Evolutionary conservation across 805 yeast species (phyloP), one percentile per base, ranked within the genome.

Genomic region (Pichia kluyveri): DNA sequence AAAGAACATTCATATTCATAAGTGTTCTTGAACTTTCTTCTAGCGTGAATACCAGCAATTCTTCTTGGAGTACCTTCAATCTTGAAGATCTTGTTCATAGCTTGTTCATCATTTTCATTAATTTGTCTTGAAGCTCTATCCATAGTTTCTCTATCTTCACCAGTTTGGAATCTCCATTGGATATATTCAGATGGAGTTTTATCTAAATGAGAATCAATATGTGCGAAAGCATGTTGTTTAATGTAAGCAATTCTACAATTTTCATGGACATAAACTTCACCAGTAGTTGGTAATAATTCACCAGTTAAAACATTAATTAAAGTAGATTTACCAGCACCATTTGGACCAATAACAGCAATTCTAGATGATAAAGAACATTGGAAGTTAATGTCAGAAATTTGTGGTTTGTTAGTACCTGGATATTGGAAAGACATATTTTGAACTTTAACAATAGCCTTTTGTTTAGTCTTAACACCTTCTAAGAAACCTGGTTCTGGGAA

Each of bases 91-190:
- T 91, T 93, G 90, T 93, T 89, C 99, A 93, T 93, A 70, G 95
- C 87, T 74, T 83, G 80, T 80, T 90, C 97, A 77, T 93, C 99
- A 64, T 79, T 76, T 79, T 93, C 99, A 70, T 86, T 89, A 72
- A 93, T 89, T 73, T 84, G 91, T 82, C 99, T 88, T 74, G 95
- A 88, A 71, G 98, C 99, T 80, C 98, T 87, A 82, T 93, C 99
- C 99, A 93, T 93, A 76, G 99, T 93, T 82, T 93, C 99, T 80
- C 99, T 89, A 77, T 93, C 99, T 81, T 93, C 99, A 90, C 99
- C 99, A 70, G 99, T 93, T 81, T 93, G 99, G 97, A 91, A 93
- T 85, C 99, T 93, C 99, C 99, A 93, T 80, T 93, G 99, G 66
- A 93, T 93, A 80, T 93, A 93, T 81, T 93, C 99, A 67, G 97